A percentile compares a stretch with the other conserved stretches of the same genome.
Conservation (phyloP, 192 early-diverging fungal genomes). For the Podila verticillata region DNA sequence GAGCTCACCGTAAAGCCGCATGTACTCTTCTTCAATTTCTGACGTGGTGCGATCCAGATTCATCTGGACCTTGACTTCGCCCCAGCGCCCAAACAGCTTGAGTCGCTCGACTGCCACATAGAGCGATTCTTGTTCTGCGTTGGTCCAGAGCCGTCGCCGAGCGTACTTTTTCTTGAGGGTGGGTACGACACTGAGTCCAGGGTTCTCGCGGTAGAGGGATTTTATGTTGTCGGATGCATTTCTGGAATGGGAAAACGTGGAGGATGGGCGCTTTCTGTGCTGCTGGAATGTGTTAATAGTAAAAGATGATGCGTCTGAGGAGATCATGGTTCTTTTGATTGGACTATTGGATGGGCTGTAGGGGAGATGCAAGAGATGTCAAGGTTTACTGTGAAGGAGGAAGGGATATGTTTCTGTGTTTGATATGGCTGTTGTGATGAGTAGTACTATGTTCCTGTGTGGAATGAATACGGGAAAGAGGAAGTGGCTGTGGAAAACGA, state of each 20-base stretch:
- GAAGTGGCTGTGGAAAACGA: neutral
- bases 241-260: constrained; percentile 11
- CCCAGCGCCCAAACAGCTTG: constrained; percentile 33
- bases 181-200: neutral
- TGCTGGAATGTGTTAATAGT: constrained; percentile 2
- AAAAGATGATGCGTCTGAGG: neutral
- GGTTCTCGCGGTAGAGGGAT: neutral
- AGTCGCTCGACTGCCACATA: constrained; percentile 37
- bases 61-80: constrained; percentile 17
- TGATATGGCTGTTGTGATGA: neutral
- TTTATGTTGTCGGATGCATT: constrained; percentile 3
- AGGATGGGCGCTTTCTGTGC: constrained; percentile 27
- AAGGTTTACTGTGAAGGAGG: neutral
- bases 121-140: constrained; percentile 38
- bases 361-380: neutral
- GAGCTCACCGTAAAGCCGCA: constrained; percentile 36
- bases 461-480: neutral
- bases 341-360: too few relatives aligned
- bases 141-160: constrained; percentile 28
- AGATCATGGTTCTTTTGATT: neutral
- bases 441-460: neutral
- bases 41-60: constrained; percentile 23
- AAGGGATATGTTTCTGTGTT: neutral
- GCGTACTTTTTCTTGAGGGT: neutral
- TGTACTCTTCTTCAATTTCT: constrained; percentile 42